Evolutionary conservation across 139 green algal species (phyloP), one percentile per base, ranked within the genome.

Genomic region (Prasinococcaceae sp.): DNA sequence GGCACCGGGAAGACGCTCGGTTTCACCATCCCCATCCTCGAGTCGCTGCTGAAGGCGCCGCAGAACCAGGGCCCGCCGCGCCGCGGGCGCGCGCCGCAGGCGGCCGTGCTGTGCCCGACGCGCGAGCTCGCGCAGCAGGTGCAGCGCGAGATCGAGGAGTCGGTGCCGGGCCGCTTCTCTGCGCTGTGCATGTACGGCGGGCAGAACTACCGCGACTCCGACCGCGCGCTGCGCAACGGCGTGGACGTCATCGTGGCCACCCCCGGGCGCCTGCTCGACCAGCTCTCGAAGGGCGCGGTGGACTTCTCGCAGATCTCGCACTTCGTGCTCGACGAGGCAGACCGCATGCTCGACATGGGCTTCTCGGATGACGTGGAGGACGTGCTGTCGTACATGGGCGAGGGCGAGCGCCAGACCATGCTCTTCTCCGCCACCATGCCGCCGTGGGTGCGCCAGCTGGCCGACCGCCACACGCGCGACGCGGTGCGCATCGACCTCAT

Each of bases 121-220:
- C 77, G 92, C 24, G 92, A 99, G 78, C 78, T 99, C n/a, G 92
- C 92, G 10, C 93, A 95, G 68, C 86, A 94, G 68, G 87, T 97
- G n/a, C 81, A 94, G 53, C 68, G 72, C 4, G 92, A 99, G 80
- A 88, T 97, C 54, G 61, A 78, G 48, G 40, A 65, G 39, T 42
- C 36, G 12, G 6, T 22, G 6, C 17, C 17, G 10, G 6, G 6
- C 40, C 51, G 16, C 12, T 69, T 95, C 3, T 52, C 14, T 3
- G 74, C 84, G 10, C 58, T 72, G 32, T 83, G 71, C 62, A 82
- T 93, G 49, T 99, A 99, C 64, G 92, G 92, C 37, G 82, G 87
- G 17, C n/a, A 14, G 41, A 17, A 24, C 28, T 50, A 46, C 10
- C 30, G 47, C 10, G 12, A 25, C 16, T 50, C 10, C 29, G 82